A percentile compares a stretch with the other conserved stretches of the same genome.
phyloP scores from a whole-genome alignment of 306 rosid species.

The Cajanus cajan region DNA sequence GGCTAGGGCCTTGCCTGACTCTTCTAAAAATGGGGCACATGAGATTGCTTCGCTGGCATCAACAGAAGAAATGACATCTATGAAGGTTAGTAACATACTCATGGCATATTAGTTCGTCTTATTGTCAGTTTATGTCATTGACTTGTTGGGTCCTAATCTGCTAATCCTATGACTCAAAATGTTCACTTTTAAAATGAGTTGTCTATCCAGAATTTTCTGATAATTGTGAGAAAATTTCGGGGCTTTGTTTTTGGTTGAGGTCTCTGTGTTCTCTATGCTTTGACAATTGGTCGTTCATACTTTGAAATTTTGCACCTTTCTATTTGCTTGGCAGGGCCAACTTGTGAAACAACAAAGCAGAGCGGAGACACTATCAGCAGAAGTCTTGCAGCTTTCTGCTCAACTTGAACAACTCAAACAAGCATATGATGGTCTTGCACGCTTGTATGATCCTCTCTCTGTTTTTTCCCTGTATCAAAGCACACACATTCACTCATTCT shows the following conservation, averaged over 20 bases:
- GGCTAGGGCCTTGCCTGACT: constrained; percentile 47
- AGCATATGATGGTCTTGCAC: constrained; percentile 70
- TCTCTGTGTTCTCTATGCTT: constrained; percentile 16
- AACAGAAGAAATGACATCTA: constrained; percentile 57
- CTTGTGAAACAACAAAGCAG: constrained; percentile 79
- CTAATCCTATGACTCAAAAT: neutral
- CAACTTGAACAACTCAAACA: constrained; percentile 85
- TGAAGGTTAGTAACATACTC: constrained; percentile 60
- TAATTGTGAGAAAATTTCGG: constrained; percentile 9
- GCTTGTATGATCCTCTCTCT: constrained; percentile 55
- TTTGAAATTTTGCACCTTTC: constrained; percentile 13
- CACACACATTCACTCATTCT: neutral
- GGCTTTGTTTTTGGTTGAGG: constrained; percentile 11
- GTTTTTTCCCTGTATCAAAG: neutral
- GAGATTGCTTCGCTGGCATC: constrained; percentile 44
- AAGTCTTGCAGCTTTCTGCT: constrained; percentile 84
- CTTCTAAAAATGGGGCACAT: constrained; percentile 36
- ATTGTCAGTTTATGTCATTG: constrained; percentile 16
- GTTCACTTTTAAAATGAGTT: neutral
- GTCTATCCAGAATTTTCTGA: neutral
- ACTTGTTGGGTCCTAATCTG: neutral
- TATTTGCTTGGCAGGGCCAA: constrained; percentile 55
- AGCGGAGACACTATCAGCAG: constrained; percentile 84
- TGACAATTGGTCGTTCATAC: neutral
- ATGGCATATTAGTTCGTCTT: neutral